These are phyloP conservation scores for Lobosporangium transversale DNA, from an alignment of 192 early-diverging fungal genomes.

Conservation along the genomic window DNA sequence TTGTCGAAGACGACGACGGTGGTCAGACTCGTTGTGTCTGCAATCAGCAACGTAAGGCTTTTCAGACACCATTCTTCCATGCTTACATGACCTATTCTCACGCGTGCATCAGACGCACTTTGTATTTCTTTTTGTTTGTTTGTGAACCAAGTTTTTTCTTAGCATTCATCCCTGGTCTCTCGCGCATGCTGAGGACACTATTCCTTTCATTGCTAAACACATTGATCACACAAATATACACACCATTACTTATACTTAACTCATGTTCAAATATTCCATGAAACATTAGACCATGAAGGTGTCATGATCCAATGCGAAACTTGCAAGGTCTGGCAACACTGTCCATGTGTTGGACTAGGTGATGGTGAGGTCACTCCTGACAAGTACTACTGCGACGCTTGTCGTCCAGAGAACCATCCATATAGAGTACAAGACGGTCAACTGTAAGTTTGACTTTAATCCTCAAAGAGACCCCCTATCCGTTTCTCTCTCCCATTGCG, in stretches of 20 bases:
- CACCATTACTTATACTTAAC: no score
- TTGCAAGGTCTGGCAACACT: constrained; percentile 66
- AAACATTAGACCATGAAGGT: constrained; percentile 55
- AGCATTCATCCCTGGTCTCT: no score
- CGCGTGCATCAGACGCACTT: no score
- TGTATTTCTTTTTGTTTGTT: not conserved
- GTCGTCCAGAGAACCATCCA: constrained; percentile 57
- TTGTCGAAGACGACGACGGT: constrained; percentile 54
- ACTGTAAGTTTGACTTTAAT: constrained; percentile 22
- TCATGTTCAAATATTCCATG: no score
- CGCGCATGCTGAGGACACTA: no score
- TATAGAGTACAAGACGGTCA: constrained; percentile 47
- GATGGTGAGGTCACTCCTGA: constrained; percentile 60
- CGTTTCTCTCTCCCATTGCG: not conserved
- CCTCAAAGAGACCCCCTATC: not conserved
- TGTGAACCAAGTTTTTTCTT: not conserved
- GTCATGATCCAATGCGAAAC: constrained; percentile 64
- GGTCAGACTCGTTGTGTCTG: constrained; percentile 64
- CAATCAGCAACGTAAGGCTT: constrained; percentile 62
- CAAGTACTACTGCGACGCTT: constrained; percentile 61
- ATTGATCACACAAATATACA: no score
- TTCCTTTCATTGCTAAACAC: no score
- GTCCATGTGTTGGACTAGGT: constrained; percentile 58
- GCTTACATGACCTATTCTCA: no score
- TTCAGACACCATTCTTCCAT: no score